These are phyloP conservation scores for Maudiozyma barnettii DNA, from an alignment of 805 yeast species.

Conservation along the genomic window DNA sequence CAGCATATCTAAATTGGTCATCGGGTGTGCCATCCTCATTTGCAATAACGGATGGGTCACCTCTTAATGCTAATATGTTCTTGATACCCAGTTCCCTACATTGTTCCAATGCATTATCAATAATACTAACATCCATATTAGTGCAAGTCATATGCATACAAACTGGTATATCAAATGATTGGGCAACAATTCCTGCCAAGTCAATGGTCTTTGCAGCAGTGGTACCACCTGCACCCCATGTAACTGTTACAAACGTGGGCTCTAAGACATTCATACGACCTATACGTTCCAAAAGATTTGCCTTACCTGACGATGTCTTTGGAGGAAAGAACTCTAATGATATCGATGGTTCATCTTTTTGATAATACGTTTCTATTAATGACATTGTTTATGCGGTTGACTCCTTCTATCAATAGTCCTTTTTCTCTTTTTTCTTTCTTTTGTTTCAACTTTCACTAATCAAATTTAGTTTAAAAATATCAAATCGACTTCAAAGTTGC, in stretches of 20 bases:
- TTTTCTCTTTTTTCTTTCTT: no score
- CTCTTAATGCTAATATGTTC: conserved; percentile 86
- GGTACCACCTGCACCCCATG: conserved; percentile 99
- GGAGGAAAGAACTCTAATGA: conserved; percentile 98
- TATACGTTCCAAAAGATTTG: conserved; percentile 77
- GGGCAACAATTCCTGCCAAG: conserved; percentile 67
- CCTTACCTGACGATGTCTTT: conserved; percentile 79
- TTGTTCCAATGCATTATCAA: conserved; percentile 65
- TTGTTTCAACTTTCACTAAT: no score
- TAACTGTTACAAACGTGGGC: conserved; percentile 83
- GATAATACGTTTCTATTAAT: conserved; percentile 40
- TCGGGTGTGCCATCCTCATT: conserved; percentile 20
- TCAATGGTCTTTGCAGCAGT: conserved; percentile 81
- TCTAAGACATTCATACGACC: conserved; percentile 80
- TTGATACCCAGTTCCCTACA: conserved; percentile 75
- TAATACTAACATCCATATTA: conserved; percentile 65
- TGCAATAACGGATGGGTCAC: conserved; percentile 74
- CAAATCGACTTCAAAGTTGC: no score
- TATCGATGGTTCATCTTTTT: conserved; percentile 49
- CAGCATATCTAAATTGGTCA: conserved; percentile 59
- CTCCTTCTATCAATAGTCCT: no score
- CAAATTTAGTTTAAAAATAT: no score
- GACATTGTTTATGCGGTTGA: conserved; percentile 9
- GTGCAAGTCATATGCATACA: conserved; percentile 95
- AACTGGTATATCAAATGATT: conserved; percentile 72